phyloP scores from a whole-genome alignment of 129 eudicot species.

The Rutidosis leptorrhynchoides region DNA sequence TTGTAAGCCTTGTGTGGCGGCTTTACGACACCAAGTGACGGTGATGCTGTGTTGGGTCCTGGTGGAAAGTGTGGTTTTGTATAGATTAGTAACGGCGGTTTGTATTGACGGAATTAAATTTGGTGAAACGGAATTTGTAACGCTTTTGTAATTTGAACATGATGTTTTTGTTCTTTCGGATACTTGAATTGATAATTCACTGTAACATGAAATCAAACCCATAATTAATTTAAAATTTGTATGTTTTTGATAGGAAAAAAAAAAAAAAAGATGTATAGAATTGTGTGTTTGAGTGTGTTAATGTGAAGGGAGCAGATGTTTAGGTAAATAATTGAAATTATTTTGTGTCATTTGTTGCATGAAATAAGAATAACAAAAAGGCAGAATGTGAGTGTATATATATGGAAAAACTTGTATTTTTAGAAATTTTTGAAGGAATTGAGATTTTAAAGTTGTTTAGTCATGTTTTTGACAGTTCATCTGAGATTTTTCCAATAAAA shows the following conservation, averaged over 20 bases:
- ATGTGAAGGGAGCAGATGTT: constrained; percentile 17
- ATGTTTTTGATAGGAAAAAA: not conserved
- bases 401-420: constrained; percentile 19
- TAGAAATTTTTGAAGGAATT: not conserved
- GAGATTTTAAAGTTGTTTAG: constrained; percentile 18
- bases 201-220: constrained; percentile 73
- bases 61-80: constrained; percentile 50
- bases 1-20: constrained; percentile 54
- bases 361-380: constrained; percentile 31
- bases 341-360: constrained; percentile 30
- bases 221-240: constrained; percentile 47
- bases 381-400: constrained; percentile 26
- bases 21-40: constrained; percentile 65
- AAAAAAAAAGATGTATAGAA: constrained; percentile 3
- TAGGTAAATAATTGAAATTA: constrained; percentile 23
- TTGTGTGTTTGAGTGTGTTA: constrained; percentile 6
- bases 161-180: constrained; percentile 50
- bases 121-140: constrained; percentile 41
- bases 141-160: constrained; percentile 42
- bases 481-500: constrained; percentile 38
- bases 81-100: constrained; percentile 48
- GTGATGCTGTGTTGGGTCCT: constrained; percentile 43
- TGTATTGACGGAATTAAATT: constrained; percentile 54
- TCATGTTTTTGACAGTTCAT: constrained; percentile 51
- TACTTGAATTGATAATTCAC: constrained; percentile 66